Conservation (phyloP, 306 rosid genomes). For the Pachyrhizus erosus region DNA sequence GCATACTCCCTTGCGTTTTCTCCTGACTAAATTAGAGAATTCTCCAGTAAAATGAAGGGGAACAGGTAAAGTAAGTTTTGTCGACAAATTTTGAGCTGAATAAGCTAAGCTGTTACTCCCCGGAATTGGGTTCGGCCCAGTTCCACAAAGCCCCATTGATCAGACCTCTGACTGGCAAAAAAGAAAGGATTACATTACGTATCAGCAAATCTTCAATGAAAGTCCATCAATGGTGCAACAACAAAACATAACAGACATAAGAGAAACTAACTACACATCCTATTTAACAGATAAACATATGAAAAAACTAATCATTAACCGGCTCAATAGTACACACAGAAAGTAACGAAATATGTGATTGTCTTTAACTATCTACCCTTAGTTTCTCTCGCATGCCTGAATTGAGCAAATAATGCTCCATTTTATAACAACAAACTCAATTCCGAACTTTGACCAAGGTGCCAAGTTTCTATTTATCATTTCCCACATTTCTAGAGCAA, state of each 20-base stretch:
- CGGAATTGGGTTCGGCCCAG: slow-evolving; percentile 56
- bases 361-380: slow-evolving; percentile 2
- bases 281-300: not conserved
- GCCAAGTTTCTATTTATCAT: not conserved
- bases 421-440: slow-evolving; percentile 11
- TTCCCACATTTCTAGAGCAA: slow-evolving; percentile 41
- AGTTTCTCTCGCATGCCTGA: not conserved
- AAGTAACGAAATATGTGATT: not conserved
- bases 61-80: slow-evolving; percentile 59
- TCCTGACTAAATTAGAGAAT: slow-evolving; percentile 35
- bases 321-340: not conserved
- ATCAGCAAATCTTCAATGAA: slow-evolving; percentile 33
- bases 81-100: slow-evolving; percentile 62
- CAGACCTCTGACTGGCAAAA: slow-evolving; percentile 44
- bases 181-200: not conserved
- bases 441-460: not conserved
- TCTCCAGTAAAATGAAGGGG: slow-evolving; percentile 55
- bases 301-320: not conserved
- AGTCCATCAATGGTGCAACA: slow-evolving; percentile 25
- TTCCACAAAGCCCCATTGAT: slow-evolving; percentile 70
- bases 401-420: slow-evolving; percentile 7
- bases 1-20: slow-evolving; percentile 46
- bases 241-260: slow-evolving; percentile 24
- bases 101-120: slow-evolving; percentile 54
- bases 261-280: slow-evolving; percentile 23